A percentile compares a stretch with the other conserved stretches of the same genome.
These are phyloP conservation scores for Triadica sebifera DNA, from an alignment of 345 rosid species.

Conservation along the genomic window DNA sequence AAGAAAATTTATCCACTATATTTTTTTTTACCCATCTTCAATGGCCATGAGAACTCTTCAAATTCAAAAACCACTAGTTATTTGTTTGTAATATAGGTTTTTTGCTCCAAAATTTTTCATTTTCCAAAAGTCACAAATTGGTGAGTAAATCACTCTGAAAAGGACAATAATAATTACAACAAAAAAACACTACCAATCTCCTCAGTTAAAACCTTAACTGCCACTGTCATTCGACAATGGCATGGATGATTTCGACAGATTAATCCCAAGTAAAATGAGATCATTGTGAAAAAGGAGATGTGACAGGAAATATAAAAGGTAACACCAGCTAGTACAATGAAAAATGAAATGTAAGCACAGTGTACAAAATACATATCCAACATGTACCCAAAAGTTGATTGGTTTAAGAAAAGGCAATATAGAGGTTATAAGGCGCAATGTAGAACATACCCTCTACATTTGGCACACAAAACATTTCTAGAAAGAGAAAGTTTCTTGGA, in stretches of 20 bases:
- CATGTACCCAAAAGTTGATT: not conserved
- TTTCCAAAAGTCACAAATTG: too few species aligned
- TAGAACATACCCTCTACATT: slow-evolving; percentile 53
- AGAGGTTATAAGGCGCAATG: not conserved
- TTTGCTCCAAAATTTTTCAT: too few species aligned
- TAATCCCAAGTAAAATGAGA: too few species aligned
- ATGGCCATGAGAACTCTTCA: not conserved
- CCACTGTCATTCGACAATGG: not conserved
- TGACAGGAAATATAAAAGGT: too few species aligned
- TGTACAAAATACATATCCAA: not conserved
- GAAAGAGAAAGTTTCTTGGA: slow-evolving; percentile 60
- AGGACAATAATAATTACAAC: too few species aligned
- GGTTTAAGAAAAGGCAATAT: not conserved
- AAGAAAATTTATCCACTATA: not conserved
- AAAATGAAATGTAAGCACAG: not conserved
- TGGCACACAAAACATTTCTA: slow-evolving; percentile 45
- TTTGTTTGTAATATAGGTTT: too few species aligned
- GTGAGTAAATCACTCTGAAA: too few species aligned
- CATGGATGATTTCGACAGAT: not conserved
- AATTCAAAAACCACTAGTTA: not conserved
- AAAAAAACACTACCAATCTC: not conserved
- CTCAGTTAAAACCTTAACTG: not conserved
- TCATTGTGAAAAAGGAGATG: too few species aligned
- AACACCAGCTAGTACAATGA: too few species aligned
- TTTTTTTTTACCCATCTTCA: not conserved